phyloP scores from a whole-genome alignment of 257 asterid species.

The Nicotiana tomentosiformis region DNA sequence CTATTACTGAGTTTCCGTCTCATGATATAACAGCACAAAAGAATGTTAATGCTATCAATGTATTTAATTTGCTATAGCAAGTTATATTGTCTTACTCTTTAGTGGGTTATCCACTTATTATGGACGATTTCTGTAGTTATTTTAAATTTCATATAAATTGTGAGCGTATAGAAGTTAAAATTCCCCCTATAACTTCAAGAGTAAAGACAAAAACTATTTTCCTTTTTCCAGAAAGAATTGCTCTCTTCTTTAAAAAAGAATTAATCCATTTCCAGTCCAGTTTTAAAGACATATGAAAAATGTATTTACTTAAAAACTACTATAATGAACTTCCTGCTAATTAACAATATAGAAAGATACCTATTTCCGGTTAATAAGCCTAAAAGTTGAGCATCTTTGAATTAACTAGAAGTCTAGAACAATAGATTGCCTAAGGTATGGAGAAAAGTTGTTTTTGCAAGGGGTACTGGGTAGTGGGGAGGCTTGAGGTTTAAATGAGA shows the following conservation, averaged over 20 bases:
- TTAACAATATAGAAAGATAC: background rate
- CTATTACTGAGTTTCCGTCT: background rate
- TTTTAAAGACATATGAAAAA: background rate
- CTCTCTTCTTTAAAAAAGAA: background rate
- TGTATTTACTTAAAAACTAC: background rate
- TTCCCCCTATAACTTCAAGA: no score
- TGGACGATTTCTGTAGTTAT: no score
- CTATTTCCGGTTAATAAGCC: background rate
- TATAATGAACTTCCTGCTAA: no score
- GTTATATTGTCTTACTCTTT: no score
- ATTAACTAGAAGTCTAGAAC: background rate
- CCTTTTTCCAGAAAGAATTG: background rate
- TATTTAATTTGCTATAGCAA: no score
- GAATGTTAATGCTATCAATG: no score
- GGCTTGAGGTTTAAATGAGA: background rate
- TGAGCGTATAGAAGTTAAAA: no score
- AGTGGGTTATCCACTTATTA: no score
- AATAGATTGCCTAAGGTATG: background rate
- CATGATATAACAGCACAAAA: no score
- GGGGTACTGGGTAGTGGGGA: background rate
- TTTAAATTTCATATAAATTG: no score
- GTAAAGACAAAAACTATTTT: no score
- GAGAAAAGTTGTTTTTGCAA: background rate
- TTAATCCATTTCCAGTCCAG: background rate
- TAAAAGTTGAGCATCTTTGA: background rate